A percentile compares a stretch with the other conserved stretches of the same genome.
Conservation (phyloP, 176 grass and related monocot species). For the Rhynchospora tenuis region DNA sequence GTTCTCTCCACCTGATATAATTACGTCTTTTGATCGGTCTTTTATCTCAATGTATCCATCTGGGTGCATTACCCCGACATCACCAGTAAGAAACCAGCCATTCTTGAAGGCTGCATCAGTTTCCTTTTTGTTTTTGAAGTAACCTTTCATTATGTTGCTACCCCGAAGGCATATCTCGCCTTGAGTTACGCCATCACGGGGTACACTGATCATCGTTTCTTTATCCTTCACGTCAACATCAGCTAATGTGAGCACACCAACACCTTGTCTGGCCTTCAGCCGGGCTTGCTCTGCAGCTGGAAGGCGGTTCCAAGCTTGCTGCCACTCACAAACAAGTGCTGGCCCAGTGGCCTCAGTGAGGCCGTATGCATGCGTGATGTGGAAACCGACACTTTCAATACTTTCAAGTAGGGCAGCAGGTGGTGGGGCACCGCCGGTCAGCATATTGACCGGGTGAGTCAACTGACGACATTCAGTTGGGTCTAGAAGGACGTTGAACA, state of each 20-base stretch:
- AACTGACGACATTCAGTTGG: neutral
- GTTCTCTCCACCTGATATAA: slow-evolving; percentile 79
- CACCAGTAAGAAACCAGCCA: slow-evolving; percentile 57
- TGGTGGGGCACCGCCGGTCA: slow-evolving; percentile 56
- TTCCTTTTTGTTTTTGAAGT: slow-evolving; percentile 40
- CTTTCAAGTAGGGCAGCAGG: slow-evolving; percentile 36
- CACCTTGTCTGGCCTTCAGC: slow-evolving; percentile 51
- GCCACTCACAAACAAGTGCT: slow-evolving; percentile 65
- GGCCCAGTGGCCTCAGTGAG: slow-evolving; percentile 54
- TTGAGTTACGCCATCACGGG: slow-evolving; percentile 33
- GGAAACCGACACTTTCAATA: slow-evolving; percentile 39
- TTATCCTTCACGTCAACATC: slow-evolving; percentile 42
- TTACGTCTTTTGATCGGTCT: slow-evolving; percentile 63
- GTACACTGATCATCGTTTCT: slow-evolving; percentile 44
- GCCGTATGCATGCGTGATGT: slow-evolving; percentile 51
- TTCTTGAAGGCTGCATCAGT: slow-evolving; percentile 43
- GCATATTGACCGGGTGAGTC: slow-evolving; percentile 17
- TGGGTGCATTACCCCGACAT: slow-evolving; percentile 49
- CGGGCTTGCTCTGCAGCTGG: slow-evolving; percentile 16
- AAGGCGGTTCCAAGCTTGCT: slow-evolving; percentile 30
- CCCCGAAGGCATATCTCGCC: slow-evolving; percentile 56
- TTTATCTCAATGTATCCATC: slow-evolving; percentile 73
- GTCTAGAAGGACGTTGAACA: slow-evolving; percentile 49
- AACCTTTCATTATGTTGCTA: slow-evolving; percentile 67
- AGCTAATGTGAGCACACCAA: slow-evolving; percentile 40